Conservation (phyloP, 495 filamentous ascomycete genomes). For the Tricharina praecox region DNA sequence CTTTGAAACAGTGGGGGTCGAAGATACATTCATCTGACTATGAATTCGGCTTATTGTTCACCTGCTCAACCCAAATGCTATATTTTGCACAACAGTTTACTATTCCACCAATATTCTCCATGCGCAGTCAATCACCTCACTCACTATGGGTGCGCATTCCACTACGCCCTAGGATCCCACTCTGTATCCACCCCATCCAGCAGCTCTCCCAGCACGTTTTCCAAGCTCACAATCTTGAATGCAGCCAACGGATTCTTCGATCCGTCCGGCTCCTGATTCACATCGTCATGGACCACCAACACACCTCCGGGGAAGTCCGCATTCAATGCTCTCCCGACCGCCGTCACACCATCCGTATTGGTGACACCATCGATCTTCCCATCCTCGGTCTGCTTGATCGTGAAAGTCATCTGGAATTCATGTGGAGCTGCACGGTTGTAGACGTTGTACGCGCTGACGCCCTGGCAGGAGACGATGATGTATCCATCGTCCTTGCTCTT, state of each 20-base stretch:
- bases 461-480: conserved; percentile 28
- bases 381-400: conserved; percentile 7
- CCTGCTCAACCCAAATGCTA: too few relatives aligned
- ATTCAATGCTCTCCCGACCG: conserved; percentile 25
- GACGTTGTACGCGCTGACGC: conserved; percentile 28
- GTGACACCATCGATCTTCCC: conserved; percentile 27
- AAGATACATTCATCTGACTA: too few relatives aligned
- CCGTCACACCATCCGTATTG: conserved; percentile 29
- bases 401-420: conserved; percentile 27
- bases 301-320: conserved; percentile 23
- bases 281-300: conserved; percentile 29
- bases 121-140: too few relatives aligned
- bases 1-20: too few relatives aligned
- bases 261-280: conserved; percentile 26
- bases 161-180: too few relatives aligned
- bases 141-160: too few relatives aligned
- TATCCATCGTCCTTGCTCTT: conserved; percentile 26
- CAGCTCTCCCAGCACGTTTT: conserved; percentile 16
- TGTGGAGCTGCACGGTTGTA: conserved; percentile 27
- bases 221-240: conserved; percentile 27
- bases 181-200: not conserved
- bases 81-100: too few relatives aligned
- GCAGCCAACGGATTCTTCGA: conserved; percentile 23
- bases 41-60: too few relatives aligned
- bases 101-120: too few relatives aligned